Base-by-base conservation (phyloP, 1,284 basidiomycete genomes). In the Trichosporon inkin region DNA sequence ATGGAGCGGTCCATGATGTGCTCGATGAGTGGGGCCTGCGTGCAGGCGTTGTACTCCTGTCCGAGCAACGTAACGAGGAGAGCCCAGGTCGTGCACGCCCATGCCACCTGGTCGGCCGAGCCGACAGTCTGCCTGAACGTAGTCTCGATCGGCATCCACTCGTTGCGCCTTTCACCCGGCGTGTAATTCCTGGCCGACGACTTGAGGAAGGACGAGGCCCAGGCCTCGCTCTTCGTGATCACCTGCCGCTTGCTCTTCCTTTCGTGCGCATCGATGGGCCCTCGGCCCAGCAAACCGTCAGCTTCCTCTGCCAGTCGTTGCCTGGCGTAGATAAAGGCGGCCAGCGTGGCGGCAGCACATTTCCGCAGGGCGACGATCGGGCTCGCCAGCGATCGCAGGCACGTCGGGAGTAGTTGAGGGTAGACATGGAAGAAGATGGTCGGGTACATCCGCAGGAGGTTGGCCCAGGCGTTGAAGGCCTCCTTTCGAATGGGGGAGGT, bases 1-100 rank as follows among this genome's bases (percentile, higher is more conserved):
- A 77, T 44, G 0, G 71, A 73, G 51, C 72, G 71, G 35, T 75
- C 68, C 62, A 79, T 73, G 57, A 78, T 73, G 52, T 72, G 65
- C 54, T 78, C 70, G 41, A 79, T 68, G 3, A 60, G 55, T 34
- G 64, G 56, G 7, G 67, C 63, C 19, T 69, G 55, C 5, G 68
- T 62, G 1, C 69, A 71, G 10, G 67, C 56, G 32, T 67, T 63
- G 66, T 78, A 78, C 10, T 66, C 57, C 10, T 70, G 63, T 1
- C 78, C 78, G 49, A 79, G 70, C 19, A 79, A 54, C 52, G 67
- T 75, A 14, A 77, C 73, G 6, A 80, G 19, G 1, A 64, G 55
- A 0, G 75, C 66, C 77, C 76, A 79, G 7, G 71, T 71, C 3
- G 75, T 66, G 57, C 76, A 76, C 8, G 75, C 73, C 78, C 78